Evolutionary conservation across 805 yeast species (phyloP), one percentile per base, ranked within the genome.

Genomic region (Kodamaea hsintzibuensis): DNA sequence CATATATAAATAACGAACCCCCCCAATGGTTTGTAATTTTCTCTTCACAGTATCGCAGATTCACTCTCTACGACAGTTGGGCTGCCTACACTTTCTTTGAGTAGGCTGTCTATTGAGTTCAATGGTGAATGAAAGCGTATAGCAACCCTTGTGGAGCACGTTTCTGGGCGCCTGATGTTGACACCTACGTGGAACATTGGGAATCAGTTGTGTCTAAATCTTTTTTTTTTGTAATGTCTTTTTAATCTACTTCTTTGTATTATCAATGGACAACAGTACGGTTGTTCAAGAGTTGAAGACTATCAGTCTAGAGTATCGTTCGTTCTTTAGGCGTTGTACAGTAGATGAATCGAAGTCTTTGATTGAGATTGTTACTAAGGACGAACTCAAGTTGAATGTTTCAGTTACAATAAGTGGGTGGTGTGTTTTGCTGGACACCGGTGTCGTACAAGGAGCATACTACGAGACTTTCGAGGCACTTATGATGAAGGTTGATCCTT

Each of bases 111-210:
- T 30, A 17, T 47, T 47, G 61, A 70, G 71, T 57, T 65, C 59
- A 62, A 63, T 33, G 59, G 71, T 68, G 76, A 58, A 64, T 57
- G 54, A 14, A 68, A 61, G 76, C 76, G 76, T 71, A 72, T 66
- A 72, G 40, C 38, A 63, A 72, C 74, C 76, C 62, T 50, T 56
- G 56, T 57, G 75, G 75, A 69, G 77, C 72, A 71, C 76, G 77
- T 72, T 72, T 61, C 77, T 72, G 77, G 77, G 77, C 77, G 76
- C 77, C 77, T 64, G 77, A 61, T 70, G 67, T 71, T 72, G 77
- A 72, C 73, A 63, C 49, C 51, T 53, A 50, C 57, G 61, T 72
- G 77, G 73, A 66, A 71, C 65, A 67, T 64, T 72, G 77, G 77
- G 77, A 72, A 72, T 72, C 77, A 72, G 77, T 72, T 72, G 76